Base-by-base conservation (phyloP, 2,329 filamentous ascomycete genomes). In the Beauveria sp. region DNA sequence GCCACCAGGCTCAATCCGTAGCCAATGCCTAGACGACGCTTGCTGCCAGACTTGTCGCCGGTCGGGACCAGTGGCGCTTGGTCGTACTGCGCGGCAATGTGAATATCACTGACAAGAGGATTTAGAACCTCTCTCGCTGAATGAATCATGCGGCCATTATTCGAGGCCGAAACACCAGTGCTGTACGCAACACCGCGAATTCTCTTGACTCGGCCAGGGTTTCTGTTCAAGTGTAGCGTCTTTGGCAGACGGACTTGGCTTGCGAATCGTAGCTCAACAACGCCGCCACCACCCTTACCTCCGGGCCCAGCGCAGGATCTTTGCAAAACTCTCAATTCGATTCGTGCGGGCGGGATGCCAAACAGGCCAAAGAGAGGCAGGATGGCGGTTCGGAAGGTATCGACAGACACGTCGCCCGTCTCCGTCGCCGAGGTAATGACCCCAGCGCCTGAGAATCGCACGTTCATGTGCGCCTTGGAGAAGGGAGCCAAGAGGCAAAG, bases 101-200 rank as follows among this genome's bases (percentile, higher is more conserved):
- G 95, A 49, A 96, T 93, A 71, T 99, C 95, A 7, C 88, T 85
- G 3, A 90, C 88, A 62, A 99, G 82, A 5, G 87, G 82, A 73
- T 99, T 99, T 52, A 99, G 80, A 12, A 99, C 83, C 53, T 91
- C 91, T 67, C 93, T 83, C 12, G 93, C 92, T 2, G 89, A 85
- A 70, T 96, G 90, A 70, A 98, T 99, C 90, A 97, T 96, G 66
- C 95, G 84, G 65, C 89, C 90, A 72, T 98, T 99, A 74, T 97
- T 97, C 55, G 89, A 92, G 0, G 90, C 93, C 12, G 90, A 90
- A 0, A 98, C 93, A 52, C 96, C 95, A 1, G 91, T 92, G 61
- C 90, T 89, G 75, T 98, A 99, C 53, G 95, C 93, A 49, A 99
- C 95, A 63, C 95, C 95, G 62, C 93, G 84, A 66, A 99, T 89